phyloP scores from a whole-genome alignment of 176 grass and related monocot genomes.

The Oryza glumipatula region DNA sequence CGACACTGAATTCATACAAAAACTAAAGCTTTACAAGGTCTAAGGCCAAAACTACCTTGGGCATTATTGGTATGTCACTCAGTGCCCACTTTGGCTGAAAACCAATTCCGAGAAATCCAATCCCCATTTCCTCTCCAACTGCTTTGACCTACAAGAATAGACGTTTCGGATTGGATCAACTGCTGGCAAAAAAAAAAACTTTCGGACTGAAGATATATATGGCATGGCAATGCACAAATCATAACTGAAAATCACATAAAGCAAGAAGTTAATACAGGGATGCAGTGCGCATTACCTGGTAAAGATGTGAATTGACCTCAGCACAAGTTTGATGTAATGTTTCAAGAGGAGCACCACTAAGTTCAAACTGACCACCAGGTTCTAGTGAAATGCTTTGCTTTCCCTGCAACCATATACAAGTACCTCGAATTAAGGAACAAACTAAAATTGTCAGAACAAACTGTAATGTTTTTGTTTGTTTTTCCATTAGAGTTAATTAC shows the following conservation, averaged over 20 bases:
- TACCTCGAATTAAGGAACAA: background rate
- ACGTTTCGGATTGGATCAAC: background rate
- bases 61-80: slow-evolving; percentile 90
- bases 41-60: slow-evolving; percentile 65
- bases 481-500: background rate
- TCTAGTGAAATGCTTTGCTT: slow-evolving; percentile 96
- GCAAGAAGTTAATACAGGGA: slow-evolving; percentile 4
- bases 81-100: slow-evolving; percentile 92
- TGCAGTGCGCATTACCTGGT: slow-evolving; percentile 59
- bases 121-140: slow-evolving; percentile 91
- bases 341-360: slow-evolving; percentile 93
- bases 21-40: slow-evolving; percentile 6
- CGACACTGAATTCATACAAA: background rate
- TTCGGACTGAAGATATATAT: background rate
- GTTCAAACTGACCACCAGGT: slow-evolving; percentile 97
- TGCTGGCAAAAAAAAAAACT: slow-evolving; percentile 12
- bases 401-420: slow-evolving; percentile 52
- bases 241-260: slow-evolving; percentile 15
- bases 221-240: background rate
- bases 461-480: background rate
- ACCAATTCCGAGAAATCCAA: slow-evolving; percentile 96
- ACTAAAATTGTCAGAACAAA: background rate
- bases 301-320: slow-evolving; percentile 99
- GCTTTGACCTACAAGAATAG: slow-evolving; percentile 84
- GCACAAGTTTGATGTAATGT: slow-evolving; percentile 98